These are phyloP conservation scores for Closterium sp. DNA, from an alignment of 139 green algal species.

Conservation along the genomic window DNA sequence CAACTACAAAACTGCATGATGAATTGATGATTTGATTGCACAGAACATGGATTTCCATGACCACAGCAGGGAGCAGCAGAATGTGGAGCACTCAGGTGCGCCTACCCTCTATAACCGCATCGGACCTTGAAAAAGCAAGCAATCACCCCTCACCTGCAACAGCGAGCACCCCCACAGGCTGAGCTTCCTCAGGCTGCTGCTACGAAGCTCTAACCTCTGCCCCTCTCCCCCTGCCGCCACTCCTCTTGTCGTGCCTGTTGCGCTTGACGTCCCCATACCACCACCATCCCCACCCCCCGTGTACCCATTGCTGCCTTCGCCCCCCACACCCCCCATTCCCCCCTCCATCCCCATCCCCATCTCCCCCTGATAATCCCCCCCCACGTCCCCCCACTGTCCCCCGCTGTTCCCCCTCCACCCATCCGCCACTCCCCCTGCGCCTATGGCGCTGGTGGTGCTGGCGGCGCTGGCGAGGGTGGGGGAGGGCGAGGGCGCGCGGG, in stretches of 20 bases:
- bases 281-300: not conserved
- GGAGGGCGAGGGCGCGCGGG: not conserved
- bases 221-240: not conserved
- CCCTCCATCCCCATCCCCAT: not conserved
- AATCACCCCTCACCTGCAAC: not conserved
- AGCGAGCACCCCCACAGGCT: not conserved
- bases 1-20: too few relatives aligned
- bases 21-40: too few relatives aligned
- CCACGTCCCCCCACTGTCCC: not conserved
- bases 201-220: not conserved
- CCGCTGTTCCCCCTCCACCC: not conserved
- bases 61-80: too few relatives aligned
- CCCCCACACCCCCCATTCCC: not conserved
- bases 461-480: not conserved
- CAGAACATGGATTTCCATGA: too few relatives aligned
- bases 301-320: not conserved
- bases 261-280: not conserved
- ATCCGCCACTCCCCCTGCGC: not conserved
- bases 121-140: too few relatives aligned
- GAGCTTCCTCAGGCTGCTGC: slow-evolving; percentile 3
- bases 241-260: not conserved
- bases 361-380: not conserved
- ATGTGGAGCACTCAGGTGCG: too few relatives aligned
- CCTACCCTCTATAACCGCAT: too few relatives aligned
- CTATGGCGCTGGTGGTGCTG: not conserved